Conservation (phyloP, 768 basidiomycete species). For the Trametes meyenii region DNA sequence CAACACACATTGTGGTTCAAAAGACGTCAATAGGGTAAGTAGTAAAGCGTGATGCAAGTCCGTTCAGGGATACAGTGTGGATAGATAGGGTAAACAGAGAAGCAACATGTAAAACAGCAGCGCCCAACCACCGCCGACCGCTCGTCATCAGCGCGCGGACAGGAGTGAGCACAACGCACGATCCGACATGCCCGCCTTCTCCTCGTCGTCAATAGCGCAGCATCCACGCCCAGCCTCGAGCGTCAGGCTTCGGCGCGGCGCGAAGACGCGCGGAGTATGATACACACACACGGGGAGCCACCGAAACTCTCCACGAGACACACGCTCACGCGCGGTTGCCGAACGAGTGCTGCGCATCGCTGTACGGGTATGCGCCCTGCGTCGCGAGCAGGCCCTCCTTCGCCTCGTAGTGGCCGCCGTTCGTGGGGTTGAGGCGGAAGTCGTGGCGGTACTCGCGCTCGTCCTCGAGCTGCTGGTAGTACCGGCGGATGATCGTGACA, state of each 20-base stretch:
- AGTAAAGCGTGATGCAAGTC: constrained; percentile 10
- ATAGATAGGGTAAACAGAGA: constrained; percentile 5
- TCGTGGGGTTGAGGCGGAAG: constrained; percentile 22
- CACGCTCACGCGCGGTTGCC: constrained; percentile 17
- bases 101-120: not conserved
- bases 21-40: not conserved
- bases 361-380: constrained; percentile 31
- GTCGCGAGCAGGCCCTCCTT: constrained; percentile 33
- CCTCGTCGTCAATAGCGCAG: not conserved
- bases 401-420: constrained; percentile 30
- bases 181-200: not conserved
- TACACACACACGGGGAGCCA: not conserved
- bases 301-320: not conserved
- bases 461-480: constrained; percentile 34
- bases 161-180: not conserved
- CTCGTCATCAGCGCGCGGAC: not conserved
- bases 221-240: not conserved
- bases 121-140: not conserved
- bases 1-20: not conserved
- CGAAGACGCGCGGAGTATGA: constrained; percentile 6
- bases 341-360: constrained; percentile 30
- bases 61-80: constrained; percentile 20
- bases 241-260: not conserved
- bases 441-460: constrained; percentile 30
- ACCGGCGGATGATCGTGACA: constrained; percentile 32